Evolutionary conservation across 1,139 yeast genomes (phyloP).

Genomic region (Lodderomyces elongisporus): DNA sequence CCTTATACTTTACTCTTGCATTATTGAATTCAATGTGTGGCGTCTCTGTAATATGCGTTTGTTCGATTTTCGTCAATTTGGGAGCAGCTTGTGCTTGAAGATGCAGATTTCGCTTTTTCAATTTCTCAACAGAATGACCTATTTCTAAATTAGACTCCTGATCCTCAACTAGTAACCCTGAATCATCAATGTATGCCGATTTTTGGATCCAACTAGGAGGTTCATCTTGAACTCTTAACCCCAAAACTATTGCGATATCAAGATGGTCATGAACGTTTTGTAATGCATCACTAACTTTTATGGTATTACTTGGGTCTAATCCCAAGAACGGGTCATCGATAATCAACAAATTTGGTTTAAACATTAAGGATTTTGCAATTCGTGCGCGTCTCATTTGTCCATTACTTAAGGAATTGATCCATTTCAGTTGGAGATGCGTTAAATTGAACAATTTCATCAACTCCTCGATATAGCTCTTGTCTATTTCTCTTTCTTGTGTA

Average conservation of each 20-base stretch:
- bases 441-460: conserved; percentile 53
- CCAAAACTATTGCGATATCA: conserved; percentile 49
- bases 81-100: not conserved
- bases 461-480: conserved; percentile 26
- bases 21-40: conserved; percentile 55
- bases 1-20: conserved; percentile 61
- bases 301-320: conserved; percentile 70
- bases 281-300: conserved; percentile 48
- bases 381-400: conserved; percentile 93
- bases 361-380: conserved; percentile 67
- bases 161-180: conserved; percentile 34
- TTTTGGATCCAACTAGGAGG: conserved; percentile 78
- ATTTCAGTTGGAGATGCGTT: conserved; percentile 53
- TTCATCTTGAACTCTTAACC: conserved; percentile 69
- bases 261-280: conserved; percentile 22
- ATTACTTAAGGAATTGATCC: conserved; percentile 85
- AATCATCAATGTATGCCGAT: conserved; percentile 54
- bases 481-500: conserved; percentile 19
- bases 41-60: conserved; percentile 1
- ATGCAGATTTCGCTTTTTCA: not conserved
- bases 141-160: not conserved
- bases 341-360: conserved; percentile 59
- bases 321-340: conserved; percentile 94
- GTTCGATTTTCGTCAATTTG: conserved; percentile 5
- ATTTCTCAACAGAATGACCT: not conserved